Conservation (phyloP, 164 flowering plant species). For the Vitis amurensis region DNA sequence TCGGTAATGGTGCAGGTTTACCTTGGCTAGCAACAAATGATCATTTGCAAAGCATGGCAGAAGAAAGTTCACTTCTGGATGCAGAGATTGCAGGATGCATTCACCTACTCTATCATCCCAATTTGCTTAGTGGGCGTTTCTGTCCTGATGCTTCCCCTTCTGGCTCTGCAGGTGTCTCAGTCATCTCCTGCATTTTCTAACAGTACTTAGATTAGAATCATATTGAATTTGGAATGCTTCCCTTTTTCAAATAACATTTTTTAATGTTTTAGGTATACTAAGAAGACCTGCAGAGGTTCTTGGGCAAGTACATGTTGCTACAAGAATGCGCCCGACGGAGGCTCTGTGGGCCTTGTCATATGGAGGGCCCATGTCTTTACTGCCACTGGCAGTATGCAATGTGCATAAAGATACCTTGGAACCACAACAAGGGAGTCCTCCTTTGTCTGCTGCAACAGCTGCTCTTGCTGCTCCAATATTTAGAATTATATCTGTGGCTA, state of each 20-base stretch:
- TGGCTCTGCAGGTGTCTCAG: slow-evolving; percentile 78
- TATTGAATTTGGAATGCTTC: not conserved
- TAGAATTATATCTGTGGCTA: slow-evolving; percentile 78
- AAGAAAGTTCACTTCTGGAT: slow-evolving; percentile 80
- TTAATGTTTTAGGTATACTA: slow-evolving; percentile 55
- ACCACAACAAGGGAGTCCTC: slow-evolving; percentile 54
- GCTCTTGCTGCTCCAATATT: slow-evolving; percentile 85
- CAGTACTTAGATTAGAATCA: not conserved
- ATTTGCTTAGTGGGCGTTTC: slow-evolving; percentile 84
- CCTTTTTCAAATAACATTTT: slow-evolving; percentile 2
- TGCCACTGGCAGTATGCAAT: slow-evolving; percentile 73
- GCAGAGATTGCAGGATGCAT: slow-evolving; percentile 81
- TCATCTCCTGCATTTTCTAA: not conserved
- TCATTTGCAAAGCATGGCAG: slow-evolving; percentile 58
- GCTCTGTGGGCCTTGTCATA: slow-evolving; percentile 94
- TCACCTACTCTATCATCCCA: slow-evolving; percentile 95
- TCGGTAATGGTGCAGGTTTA: slow-evolving; percentile 85
- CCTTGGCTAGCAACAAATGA: slow-evolving; percentile 86
- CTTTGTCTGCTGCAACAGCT: slow-evolving; percentile 62
- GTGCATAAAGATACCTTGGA: slow-evolving; percentile 73
- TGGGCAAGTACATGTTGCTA: slow-evolving; percentile 95
- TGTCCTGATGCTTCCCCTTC: slow-evolving; percentile 99
- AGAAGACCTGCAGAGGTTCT: slow-evolving; percentile 99
- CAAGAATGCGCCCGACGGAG: slow-evolving; percentile 77
- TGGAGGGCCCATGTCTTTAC: slow-evolving; percentile 96